phyloP scores from a whole-genome alignment of 139 green algal species.

The Chlamydomonas applanata region DNA sequence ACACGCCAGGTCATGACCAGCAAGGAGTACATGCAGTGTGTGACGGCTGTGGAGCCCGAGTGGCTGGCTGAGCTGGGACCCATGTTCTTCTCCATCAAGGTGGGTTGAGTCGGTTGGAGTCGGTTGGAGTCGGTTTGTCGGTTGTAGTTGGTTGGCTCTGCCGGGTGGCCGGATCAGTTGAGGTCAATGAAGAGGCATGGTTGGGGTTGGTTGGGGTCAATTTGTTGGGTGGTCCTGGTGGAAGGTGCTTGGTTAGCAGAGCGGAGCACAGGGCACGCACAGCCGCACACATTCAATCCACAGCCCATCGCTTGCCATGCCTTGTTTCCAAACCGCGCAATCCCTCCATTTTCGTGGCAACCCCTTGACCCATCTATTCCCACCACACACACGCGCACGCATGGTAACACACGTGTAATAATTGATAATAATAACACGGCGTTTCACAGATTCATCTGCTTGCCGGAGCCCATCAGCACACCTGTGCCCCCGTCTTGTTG shows the following conservation, averaged over 20 bases:
- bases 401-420: no score
- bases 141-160: neutral
- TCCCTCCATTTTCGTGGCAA: no score
- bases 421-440: no score
- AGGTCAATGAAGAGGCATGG: neutral
- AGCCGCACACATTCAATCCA: slow-evolving; percentile 5
- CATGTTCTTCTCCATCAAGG: slow-evolving; percentile 98
- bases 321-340: no score
- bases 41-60: slow-evolving; percentile 95
- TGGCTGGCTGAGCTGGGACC: slow-evolving; percentile 97
- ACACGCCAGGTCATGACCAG: slow-evolving; percentile 80
- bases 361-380: neutral
- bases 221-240: neutral
- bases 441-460: no score
- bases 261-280: neutral
- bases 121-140: neutral
- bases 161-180: neutral
- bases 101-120: slow-evolving; percentile 14
- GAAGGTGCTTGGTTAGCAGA: neutral
- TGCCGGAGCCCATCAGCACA: no score
- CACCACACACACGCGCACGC: neutral
- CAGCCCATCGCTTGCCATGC: no score
- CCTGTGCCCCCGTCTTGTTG: no score
- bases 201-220: neutral
- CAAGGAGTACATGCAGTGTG: slow-evolving; percentile 99